Base-by-base conservation (phyloP, 2,329 filamentous ascomycete species). In the Fusarium pininemorale region DNA sequence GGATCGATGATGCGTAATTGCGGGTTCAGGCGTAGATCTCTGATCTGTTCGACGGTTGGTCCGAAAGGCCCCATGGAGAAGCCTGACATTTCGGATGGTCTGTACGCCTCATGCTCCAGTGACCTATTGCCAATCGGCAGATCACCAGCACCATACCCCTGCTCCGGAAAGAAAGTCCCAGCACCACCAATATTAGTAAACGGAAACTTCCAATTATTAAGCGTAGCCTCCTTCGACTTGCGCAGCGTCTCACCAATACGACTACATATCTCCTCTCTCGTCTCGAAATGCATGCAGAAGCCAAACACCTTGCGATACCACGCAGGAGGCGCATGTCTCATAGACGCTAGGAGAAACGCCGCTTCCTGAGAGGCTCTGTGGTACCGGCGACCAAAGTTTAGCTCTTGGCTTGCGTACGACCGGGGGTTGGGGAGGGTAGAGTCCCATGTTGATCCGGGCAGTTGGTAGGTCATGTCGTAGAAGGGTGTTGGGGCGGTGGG, bases 301-400 rank as follows among this genome's bases (percentile, higher is more conserved):
- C 64, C 64, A 22, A 67, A 67, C 0, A 66, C 63, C 16, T 44
- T 67, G 2, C 41, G 45, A 20, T 67, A 67, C 64, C 64, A 67
- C 0, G 42, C 16, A 4, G 64, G 51, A 18, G 64, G 64, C 1
- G 64, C 35, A 20, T 67, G 38, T 2, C 39, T 44, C 64, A 67
- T 67, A 0, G 64, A 67, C 10, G 64, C 62, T 2, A 67, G 44
- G 1, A 67, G 64, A 12, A 45, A 66, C 0, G 35, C 64, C 2
- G 24, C 64, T 15, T 67, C 50, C 6, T 66, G 62, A 4, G 64
- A n/a, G 3, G 64, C 64, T 10, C 64, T 20, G 8, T 67, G 64
- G 10, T 59, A 59, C 2, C 64, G 32, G 0, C 64, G 54, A 18
- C 64, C 64, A 24, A 67, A 66, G 3, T 54, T 66, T 5, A 41